Evolutionary conservation across 768 basidiomycete species (phyloP), one percentile per base, ranked within the genome.

Genomic region (Coprinopsis marcescibilis): DNA sequence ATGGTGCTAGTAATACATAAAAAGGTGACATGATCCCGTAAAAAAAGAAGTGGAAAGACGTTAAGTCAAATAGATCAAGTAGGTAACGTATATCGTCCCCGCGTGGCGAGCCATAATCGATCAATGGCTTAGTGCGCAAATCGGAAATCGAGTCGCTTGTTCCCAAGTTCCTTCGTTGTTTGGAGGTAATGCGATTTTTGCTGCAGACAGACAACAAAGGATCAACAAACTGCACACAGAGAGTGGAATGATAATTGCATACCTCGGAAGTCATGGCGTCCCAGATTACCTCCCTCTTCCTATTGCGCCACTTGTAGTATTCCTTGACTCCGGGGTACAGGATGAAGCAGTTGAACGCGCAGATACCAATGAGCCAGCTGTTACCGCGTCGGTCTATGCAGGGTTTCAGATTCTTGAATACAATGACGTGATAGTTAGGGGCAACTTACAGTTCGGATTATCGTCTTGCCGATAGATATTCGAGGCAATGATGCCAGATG

Each of bases 391-490:
- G 71, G 53, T 83, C 77, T 80, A 49, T n/a, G n/a, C 26, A 5
- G 19, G 6, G 46, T 21, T 14, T 11, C 10, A 14, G 6, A 39
- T 15, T 3, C 11, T 29, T 30, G 8, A 17, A 35, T 17, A 45
- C 32, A 49, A 21, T 11, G 15, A 14, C 15, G 24, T n/a, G 30
- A 23, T 37, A 20, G 46, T 15, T 14, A 21, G 14, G 27, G 12
- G 26, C 15, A 19, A 33, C 20, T 34, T 55, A 78, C 78, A 83
- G 51, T 64, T 61, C 1, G 80, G 80, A 0, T 76, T 75, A 54
- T 83, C 80, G 49, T 76, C 75, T 17, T 65, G 54, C 1, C 75
- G 72, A 54, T 85, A 84, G 21, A 85, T 73, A 45, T 84, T 73
- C 4, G 73, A 59, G 4, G 73, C 52, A n/a, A 83, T 62, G 40